phyloP scores from a whole-genome alignment of 306 rosid species.

The Boehmeria nivea region DNA sequence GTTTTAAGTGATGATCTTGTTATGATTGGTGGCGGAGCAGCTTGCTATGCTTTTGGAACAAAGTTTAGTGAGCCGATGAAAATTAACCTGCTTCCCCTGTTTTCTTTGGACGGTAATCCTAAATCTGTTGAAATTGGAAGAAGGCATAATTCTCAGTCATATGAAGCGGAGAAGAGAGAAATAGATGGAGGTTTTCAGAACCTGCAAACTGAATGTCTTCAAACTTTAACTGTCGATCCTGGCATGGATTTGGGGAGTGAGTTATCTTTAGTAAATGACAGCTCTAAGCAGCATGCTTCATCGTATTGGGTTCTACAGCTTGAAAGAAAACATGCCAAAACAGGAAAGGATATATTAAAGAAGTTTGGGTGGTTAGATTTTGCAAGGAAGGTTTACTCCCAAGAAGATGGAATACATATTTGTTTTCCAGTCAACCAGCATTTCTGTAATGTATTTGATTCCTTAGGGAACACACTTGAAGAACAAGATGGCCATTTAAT shows the following conservation, averaged over 20 bases:
- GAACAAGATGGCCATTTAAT: conserved; percentile 30
- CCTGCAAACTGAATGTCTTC: conserved; percentile 24
- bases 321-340: conserved; percentile 65
- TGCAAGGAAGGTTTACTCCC: conserved; percentile 59
- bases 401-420: conserved; percentile 57
- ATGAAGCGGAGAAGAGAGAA: conserved; percentile 26
- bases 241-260: conserved; percentile 26
- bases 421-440: conserved; percentile 61
- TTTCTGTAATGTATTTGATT: conserved; percentile 36
- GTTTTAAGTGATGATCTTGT: conserved; percentile 69
- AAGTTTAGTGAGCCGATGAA: conserved; percentile 85
- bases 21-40: conserved; percentile 82
- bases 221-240: conserved; percentile 30
- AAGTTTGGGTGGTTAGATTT: conserved; percentile 87
- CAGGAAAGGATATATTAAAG: conserved; percentile 81
- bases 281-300: conserved; percentile 24
- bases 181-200: conserved; percentile 21
- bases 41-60: conserved; percentile 97
- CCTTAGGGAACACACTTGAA: conserved; percentile 28
- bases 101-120: conserved; percentile 19
- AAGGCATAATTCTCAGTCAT: conserved; percentile 15
- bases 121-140: conserved; percentile 25
- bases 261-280: conserved; percentile 22
- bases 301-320: conserved; percentile 57
- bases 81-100: conserved; percentile 47